Evolutionary conservation across 2,329 filamentous ascomycete species (phyloP), one percentile per base, ranked within the genome.

Genomic region (Aspergillus sp.): DNA sequence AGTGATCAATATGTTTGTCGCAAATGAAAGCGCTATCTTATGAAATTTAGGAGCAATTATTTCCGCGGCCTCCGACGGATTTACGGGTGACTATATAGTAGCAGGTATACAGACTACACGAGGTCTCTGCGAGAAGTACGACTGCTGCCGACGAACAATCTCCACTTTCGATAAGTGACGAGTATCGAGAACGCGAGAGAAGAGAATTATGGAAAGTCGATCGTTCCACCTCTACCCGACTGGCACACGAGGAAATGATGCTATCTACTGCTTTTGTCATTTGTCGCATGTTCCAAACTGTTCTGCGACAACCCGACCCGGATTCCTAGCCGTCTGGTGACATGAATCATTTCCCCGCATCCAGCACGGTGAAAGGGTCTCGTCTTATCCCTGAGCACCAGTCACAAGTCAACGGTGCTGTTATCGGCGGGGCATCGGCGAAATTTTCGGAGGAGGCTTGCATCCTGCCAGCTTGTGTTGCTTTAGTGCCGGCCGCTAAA

Each of bases 361-460:
- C 13, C 15, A 43, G 17, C 53, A 55, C 43, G 53, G 23, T 19
- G n/a, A 17, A 56, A 38, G 43, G 53, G 50, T 50, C 47, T 32
- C 32, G 39, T 39, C 21, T 12, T 36, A 5, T 23, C 28, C 13
- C 15, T 12, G 48, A 36, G 57, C 52, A 17, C 50, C 47, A 49
- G 56, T 51, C 52, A 51, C 55, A 28, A 39, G 19, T 17, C 41
- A 36, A 50, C 60, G 56, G 62, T 45, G 52, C 47, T 39, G 54
- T 61, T 47, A 45, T 67, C 65, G 67, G 67, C 52, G 66, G 66
- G 66, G 63, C 61, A 47, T 64, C 66, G 67, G 67, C 63, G 67
- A 69, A 69, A 67, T 67, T 69, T 53, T 69, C 67, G 67, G 67
- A 62, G 61, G 53, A 43, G 21, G 43, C 38, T 52, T 19, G 38